Base-by-base conservation (phyloP, 805 yeast species). In the Grigorovia humatica region DNA sequence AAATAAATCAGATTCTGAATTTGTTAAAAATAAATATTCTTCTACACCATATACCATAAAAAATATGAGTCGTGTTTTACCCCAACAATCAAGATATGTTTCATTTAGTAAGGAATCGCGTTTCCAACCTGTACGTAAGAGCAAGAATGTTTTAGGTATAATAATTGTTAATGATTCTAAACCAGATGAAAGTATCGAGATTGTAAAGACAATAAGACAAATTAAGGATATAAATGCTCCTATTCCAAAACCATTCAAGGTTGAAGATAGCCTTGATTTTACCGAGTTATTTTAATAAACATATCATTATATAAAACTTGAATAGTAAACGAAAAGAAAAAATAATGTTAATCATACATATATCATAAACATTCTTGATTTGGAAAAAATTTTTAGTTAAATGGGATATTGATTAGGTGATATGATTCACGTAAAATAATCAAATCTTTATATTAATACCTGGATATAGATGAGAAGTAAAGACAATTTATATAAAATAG, bases 61-160 rank as follows among this genome's bases (percentile, higher is more conserved):
- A 41, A 93, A 93, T 65, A 73, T 91, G 77, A 77, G 93, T 12
- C 81, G 99, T 62, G 96, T 93, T 1, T 73, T 93, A 51, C 98
- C 98, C 15, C 79, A 83, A 46, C 98, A 93, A 71, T 75, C 90
- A 53, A 84, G 83, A 68, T 88, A 82, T 70, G 80, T 93, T 49
- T 76, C 95, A 4, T 89, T 91, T 65, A 69, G 74, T 42, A 83
- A 84, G 62, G 85, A 81, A 51, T 83, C 79, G 47, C 77, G 96
- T 63, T 91, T 84, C 68, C 78, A 74, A 38, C 97, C 98, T 5
- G 83, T 89, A 9, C 83, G 95, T 67, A 84, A 82, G 65, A 81
- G 80, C 65, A 82, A 73, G 72, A 79, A 87, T 64, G 71, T 66
- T 47, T 74, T 81, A 45, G 95, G 95, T 49, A 80, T 88, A 48